A percentile compares a stretch with the other conserved stretches of the same genome.
These are phyloP conservation scores for Tulasnella sp. DNA, from an alignment of 768 basidiomycete species.

Conservation along the genomic window DNA sequence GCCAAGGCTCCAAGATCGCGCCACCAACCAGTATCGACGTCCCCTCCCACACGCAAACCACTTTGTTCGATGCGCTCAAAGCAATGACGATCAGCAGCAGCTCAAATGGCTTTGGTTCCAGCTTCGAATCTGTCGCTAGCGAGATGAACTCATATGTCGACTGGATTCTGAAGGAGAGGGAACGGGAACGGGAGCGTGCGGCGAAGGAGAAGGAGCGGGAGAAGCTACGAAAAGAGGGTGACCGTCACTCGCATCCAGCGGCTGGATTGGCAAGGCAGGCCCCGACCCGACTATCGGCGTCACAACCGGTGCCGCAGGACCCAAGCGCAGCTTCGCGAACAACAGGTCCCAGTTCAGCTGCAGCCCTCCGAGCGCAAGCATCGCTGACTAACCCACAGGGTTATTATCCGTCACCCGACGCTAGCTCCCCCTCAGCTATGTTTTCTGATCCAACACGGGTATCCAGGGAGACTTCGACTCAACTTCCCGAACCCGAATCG, in stretches of 20 bases:
- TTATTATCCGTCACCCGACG: slow-evolving; percentile 31
- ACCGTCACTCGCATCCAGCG: background rate
- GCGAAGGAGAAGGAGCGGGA: slow-evolving; percentile 45
- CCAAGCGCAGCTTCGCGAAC: background rate
- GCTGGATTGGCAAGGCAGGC: background rate
- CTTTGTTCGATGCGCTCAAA: slow-evolving; percentile 42
- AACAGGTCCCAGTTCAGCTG: slow-evolving; percentile 7
- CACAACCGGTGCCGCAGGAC: background rate
- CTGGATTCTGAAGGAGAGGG: slow-evolving; percentile 67
- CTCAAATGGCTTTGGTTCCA: background rate
- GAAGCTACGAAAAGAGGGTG: slow-evolving; percentile 21
- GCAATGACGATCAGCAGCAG: slow-evolving; percentile 14
- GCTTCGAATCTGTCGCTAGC: slow-evolving; percentile 12
- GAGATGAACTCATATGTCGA: slow-evolving; percentile 55
- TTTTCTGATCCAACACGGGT: slow-evolving; percentile 32
- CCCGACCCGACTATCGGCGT: background rate
- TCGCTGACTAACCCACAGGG: slow-evolving; percentile 30
- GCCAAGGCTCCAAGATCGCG: background rate
- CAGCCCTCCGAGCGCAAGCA: slow-evolving; percentile 15
- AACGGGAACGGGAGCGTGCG: slow-evolving; percentile 69
- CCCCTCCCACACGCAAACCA: slow-evolving; percentile 54
- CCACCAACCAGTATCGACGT: slow-evolving; percentile 38
- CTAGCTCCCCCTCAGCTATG: slow-evolving; percentile 13
- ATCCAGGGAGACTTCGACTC: slow-evolving; percentile 36
- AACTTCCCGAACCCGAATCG: background rate